Conservation (phyloP, 495 filamentous ascomycete species). For the Copromyces sp. region DNA sequence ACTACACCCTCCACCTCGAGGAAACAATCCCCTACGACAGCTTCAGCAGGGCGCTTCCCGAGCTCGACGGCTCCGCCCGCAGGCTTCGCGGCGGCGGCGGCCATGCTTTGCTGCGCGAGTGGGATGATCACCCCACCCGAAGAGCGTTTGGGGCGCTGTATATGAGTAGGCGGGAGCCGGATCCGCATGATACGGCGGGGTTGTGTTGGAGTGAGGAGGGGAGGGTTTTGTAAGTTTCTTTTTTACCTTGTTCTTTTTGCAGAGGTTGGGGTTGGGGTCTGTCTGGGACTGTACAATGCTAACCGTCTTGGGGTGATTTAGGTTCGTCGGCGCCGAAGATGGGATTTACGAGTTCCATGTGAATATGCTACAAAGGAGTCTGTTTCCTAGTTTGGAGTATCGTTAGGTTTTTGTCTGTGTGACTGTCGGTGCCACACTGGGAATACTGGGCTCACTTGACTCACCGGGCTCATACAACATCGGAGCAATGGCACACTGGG, state of each 20-base stretch:
- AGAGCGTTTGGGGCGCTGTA: slow-evolving; percentile 9
- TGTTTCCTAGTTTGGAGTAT: slow-evolving; percentile 50
- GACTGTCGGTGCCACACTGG: no score
- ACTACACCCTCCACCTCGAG: not conserved
- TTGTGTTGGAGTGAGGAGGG: slow-evolving; percentile 63
- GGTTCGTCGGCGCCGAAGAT: slow-evolving; percentile 62
- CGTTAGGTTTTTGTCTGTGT: slow-evolving; percentile 26
- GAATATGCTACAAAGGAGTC: slow-evolving; percentile 54
- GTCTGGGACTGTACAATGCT: no score
- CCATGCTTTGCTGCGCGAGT: slow-evolving; percentile 14
- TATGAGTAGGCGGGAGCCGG: slow-evolving; percentile 19
- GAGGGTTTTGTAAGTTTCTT: slow-evolving; percentile 50
- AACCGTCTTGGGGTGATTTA: slow-evolving; percentile 15
- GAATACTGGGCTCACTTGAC: no score
- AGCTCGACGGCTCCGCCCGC: not conserved
- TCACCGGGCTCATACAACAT: no score
- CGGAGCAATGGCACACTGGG: not conserved
- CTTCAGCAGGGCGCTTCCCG: not conserved
- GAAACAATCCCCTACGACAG: not conserved
- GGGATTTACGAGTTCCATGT: slow-evolving; percentile 66
- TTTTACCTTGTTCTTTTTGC: not conserved
- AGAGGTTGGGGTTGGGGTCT: not conserved
- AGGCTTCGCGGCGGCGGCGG: not conserved
- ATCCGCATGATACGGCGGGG: slow-evolving; percentile 50
- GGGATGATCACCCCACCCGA: slow-evolving; percentile 15